Evolutionary conservation across 2,329 filamentous ascomycete species (phyloP), one percentile per base, ranked within the genome.

Genomic region (Monosporascus sp.): DNA sequence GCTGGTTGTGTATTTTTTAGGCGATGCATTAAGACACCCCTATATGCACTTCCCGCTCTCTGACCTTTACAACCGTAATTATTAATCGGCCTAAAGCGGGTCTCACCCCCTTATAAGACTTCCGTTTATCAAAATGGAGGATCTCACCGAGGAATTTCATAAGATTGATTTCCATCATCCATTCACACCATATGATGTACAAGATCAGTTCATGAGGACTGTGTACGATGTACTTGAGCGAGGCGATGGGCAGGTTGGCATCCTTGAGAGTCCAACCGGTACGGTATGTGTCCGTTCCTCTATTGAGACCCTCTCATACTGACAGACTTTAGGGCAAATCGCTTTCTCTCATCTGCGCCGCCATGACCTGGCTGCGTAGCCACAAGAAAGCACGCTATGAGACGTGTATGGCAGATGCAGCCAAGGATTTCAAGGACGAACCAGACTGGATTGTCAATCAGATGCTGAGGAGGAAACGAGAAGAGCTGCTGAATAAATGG

Each of bases 221-320:
- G 79, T 94, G 5, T 96, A 96, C 66, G 73, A 83, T 49, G 89
- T 91, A 55, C 81, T 96, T 26, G 85, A 95, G 60, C 65, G 65
- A 24, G 81, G 81, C 5, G 70, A 87, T 43, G 87, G 89, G 8
- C 89, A 92, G 65, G 78, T 96, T 47, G 92, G 89, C 31, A 91
- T 97, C 44, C 86, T 97, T 46, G 92, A 97, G 67, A 96, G 90
- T 46, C 92, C 92, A n/a, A 97, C 92, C 43, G 92, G 92, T 69
- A 88, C 84, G 57, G 79, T 80, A 66, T 59, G 72, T n/a, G 26
- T 37, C 50, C 3, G 15, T 40, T 46, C 41, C 22, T 43, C 31
- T 3, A 40, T 5, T 18, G 22, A 17, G n/a, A 8, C 18, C 14
- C 24, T 28, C 7, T 18, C n/a, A 31, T 37, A 41, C 61, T 66